Evolutionary conservation across 2,329 filamentous ascomycete genomes (phyloP), one percentile per base, ranked within the genome.

Genomic region (Verticillium albo-atrum): DNA sequence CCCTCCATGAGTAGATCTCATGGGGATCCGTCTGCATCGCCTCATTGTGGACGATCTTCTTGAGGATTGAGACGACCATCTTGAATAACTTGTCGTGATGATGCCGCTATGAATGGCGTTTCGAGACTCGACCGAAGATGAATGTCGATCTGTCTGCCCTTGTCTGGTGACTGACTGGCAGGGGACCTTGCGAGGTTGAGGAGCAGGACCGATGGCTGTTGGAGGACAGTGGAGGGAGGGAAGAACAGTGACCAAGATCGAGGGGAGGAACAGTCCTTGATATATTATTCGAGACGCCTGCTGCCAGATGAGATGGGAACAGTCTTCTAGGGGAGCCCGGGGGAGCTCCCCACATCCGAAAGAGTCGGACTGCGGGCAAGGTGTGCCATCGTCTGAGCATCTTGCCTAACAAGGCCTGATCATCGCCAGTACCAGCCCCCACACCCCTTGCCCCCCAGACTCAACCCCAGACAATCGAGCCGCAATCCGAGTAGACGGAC

Each of bases 1-100:
- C 85, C 61, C 86, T 81, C 87, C 86, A 89, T 66, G 84, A 85
- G 69, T 89, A 89, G 63, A 89, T 86, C 72, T 89, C 83, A 56
- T 79, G 77, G n/a, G 87, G 87, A 70, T 89, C 87, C 56, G 75
- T 74, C 70, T 80, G 83, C 81, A 89, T 88, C 58, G 87, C 83
- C 66, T 89, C 78, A 71, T 81, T 81, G 66, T 75, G 74, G 65
- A 80, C 77, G 66, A 81, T 78, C 64, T 74, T 77, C 61, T 67
- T 72, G 59, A 80, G 68, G 37, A 74, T 51, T 58, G 55, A 54
- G 30, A 63, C 25, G 47, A 58, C 9, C 62, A 64, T 64, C 20
- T 23, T 28, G 62, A 57, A 34, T 57, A 55, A 53, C n/a, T 23
- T 37, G 55, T 50, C 47, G 34, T 58, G 54, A 34, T 37, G 37